Conservation (phyloP, 371 early-diverging fungal genomes). For the Mortierella polycephala region DNA sequence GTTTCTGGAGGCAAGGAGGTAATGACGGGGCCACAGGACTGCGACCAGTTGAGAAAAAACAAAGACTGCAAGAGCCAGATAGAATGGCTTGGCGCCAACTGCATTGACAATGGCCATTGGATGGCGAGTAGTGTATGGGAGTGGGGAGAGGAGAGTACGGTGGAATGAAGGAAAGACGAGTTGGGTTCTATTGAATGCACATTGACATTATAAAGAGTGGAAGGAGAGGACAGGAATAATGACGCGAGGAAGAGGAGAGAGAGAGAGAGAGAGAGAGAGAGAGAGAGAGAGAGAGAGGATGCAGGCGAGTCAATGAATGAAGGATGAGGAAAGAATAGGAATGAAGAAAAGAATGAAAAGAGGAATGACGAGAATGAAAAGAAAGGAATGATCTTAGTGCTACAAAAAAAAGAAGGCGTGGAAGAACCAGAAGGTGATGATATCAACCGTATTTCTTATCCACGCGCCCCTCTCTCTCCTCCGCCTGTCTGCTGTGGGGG, state of each 20-base stretch:
- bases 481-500: too few relatives aligned
- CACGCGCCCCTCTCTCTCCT: too few relatives aligned
- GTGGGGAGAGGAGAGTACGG: not conserved
- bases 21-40: constrained; percentile 40
- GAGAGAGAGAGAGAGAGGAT: not conserved
- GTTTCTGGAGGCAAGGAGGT: not conserved
- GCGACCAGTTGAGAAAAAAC: constrained; percentile 34
- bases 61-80: constrained; percentile 41
- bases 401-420: too few relatives aligned
- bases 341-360: not conserved
- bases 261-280: not conserved
- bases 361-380: not conserved
- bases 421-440: too few relatives aligned
- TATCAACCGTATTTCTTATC: too few relatives aligned
- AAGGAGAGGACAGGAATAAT: not conserved
- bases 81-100: constrained; percentile 34
- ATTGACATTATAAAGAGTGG: not conserved
- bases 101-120: constrained; percentile 16
- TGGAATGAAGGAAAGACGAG: not conserved
- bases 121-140: not conserved
- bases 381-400: too few relatives aligned
- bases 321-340: not conserved
- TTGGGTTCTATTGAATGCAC: not conserved
- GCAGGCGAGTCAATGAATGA: not conserved
- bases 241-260: not conserved